Evolutionary conservation across 169 alveolate species (phyloP), one percentile per base, ranked within the genome.

Genomic region (Plasmodium fragile): DNA sequence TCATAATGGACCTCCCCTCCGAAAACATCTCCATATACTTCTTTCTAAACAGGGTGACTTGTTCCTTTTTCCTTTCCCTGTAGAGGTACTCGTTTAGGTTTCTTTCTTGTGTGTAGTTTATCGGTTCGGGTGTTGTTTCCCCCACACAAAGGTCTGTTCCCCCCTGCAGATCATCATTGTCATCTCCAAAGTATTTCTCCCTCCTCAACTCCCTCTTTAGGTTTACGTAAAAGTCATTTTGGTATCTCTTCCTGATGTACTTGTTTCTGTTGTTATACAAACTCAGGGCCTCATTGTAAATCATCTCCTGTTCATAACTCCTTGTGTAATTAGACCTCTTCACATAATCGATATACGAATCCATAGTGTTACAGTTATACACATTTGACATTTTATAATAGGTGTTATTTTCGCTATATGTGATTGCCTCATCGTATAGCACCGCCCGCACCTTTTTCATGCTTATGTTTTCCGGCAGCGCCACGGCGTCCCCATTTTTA

Each of bases 231-330:
- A 52, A 73, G 13, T 72, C 81, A 53, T 85, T 85, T n/a, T 30
- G 25, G 69, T 85, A 85, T 43, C 13, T 77, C 69, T 85, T 85
- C 70, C 79, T 18, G 59, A 39, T 85, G 39, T 85, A 85, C 45
- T 16, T 30, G 59, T 85, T 85, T 49, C 93, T 36, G 30, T 85
- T 85, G 25, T 43, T 85, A 16, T 85, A 85, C 25, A 85, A n/a
- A 43, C 65, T 73, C 22, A 85, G 69, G 65, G 93, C 93, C 34
- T 85, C 81, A 16, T 72, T 85, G 25, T 85, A 85, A 32, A 85
- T 85, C 59, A 73, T 85, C 69, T 85, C 93, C 30, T 85, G 93
- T 30, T 85, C 93, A 8, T 85, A 85, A n/a, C 85, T 85, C 69
- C 93, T 85, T 5, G 93, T 77, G 43, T 85, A 85, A 22, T 85